A percentile compares a stretch with the other conserved stretches of the same genome.
These are phyloP conservation scores for Tanacetum coccineum DNA, from an alignment of 129 eudicot genomes.

Conservation along the genomic window DNA sequence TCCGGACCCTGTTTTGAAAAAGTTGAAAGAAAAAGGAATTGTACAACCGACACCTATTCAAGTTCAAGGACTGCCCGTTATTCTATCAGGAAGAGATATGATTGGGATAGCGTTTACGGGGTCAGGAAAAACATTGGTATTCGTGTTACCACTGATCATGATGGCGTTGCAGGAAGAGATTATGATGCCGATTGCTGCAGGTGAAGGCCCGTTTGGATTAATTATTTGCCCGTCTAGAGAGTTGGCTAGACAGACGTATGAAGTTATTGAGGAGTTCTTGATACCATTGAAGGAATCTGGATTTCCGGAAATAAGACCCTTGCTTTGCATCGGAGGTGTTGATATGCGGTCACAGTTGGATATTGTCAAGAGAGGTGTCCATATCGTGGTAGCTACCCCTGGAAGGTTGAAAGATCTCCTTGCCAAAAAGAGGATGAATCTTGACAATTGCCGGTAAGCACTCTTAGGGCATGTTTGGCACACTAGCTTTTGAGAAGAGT, in stretches of 20 bases:
- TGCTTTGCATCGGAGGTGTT: constrained; percentile 74
- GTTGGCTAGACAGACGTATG: constrained; percentile 77
- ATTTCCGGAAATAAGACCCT: constrained; percentile 62
- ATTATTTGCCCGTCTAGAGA: constrained; percentile 83
- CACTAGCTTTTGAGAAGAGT: no score
- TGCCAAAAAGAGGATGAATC: constrained; percentile 63
- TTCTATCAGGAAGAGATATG: constrained; percentile 79
- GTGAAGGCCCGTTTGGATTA: constrained; percentile 91
- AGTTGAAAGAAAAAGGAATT: constrained; percentile 66
- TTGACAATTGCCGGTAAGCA: constrained; percentile 60
- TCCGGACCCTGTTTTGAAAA: constrained; percentile 65
- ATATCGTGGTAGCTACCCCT: constrained; percentile 92
- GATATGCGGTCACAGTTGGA: constrained; percentile 74
- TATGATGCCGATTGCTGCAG: constrained; percentile 84
- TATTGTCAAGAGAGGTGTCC: constrained; percentile 73
- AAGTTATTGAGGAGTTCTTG: constrained; percentile 69
- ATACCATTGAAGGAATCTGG: constrained; percentile 56
- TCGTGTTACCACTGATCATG: constrained; percentile 73
- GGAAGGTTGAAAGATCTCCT: constrained; percentile 84
- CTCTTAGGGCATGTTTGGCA: no score
- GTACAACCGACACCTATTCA: constrained; percentile 81
- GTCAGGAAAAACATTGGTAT: constrained; percentile 74
- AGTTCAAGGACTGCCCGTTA: constrained; percentile 82
- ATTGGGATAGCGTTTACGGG: constrained; percentile 89
- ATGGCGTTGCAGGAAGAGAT: constrained; percentile 77